A percentile compares a stretch with the other conserved stretches of the same genome.
Evolutionary conservation across 2,329 filamentous ascomycete species (phyloP).

Genomic region (Eutypella sp.): DNA sequence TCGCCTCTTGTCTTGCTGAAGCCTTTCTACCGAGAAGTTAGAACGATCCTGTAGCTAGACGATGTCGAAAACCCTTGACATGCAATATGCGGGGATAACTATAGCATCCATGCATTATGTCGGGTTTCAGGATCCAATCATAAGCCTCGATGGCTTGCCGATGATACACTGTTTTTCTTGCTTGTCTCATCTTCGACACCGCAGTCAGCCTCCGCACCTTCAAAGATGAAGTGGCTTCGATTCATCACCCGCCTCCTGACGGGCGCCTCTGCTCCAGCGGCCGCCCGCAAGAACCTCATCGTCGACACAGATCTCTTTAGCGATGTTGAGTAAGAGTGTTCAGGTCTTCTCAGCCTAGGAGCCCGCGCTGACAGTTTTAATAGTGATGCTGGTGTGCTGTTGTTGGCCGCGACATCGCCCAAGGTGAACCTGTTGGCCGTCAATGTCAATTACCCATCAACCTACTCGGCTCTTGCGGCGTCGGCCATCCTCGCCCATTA

Average conservation of each 20-base stretch:
- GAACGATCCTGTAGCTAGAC: background rate
- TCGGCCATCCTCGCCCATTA: conserved; percentile 25
- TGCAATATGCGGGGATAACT: background rate
- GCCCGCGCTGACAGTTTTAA: background rate
- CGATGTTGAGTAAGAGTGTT: conserved; percentile 37
- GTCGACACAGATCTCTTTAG: conserved; percentile 44
- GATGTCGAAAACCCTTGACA: background rate
- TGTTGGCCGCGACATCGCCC: conserved; percentile 35
- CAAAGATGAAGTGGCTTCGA: background rate
- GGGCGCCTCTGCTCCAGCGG: background rate
- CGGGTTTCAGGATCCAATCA: background rate
- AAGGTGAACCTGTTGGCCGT: conserved; percentile 34
- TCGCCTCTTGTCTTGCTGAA: background rate
- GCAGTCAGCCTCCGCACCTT: background rate
- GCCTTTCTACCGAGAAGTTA: background rate
- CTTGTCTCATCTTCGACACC: background rate
- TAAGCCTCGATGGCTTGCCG: background rate
- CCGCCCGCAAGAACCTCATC: conserved; percentile 33
- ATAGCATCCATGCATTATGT: background rate
- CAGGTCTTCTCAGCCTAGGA: background rate
- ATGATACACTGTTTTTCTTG: background rate
- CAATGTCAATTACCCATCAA: conserved; percentile 36
- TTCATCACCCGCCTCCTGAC: background rate
- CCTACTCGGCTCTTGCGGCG: conserved; percentile 31
- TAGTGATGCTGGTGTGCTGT: conserved; percentile 37